phyloP scores from a whole-genome alignment of 2,329 filamentous ascomycete species.

The Corniculantispora saksenae region DNA sequence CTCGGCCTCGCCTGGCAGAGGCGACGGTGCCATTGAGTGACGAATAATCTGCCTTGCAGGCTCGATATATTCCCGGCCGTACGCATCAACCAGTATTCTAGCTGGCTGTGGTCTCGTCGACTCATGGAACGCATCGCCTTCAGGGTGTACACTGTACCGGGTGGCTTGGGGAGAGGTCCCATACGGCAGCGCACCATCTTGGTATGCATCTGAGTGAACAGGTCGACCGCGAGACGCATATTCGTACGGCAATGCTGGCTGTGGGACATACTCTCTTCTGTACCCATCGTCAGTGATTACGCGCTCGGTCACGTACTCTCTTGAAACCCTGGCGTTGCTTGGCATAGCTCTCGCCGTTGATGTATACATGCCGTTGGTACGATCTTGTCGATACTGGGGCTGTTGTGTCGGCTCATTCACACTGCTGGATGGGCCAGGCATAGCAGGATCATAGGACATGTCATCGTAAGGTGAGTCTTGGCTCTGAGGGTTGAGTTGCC shows the following conservation, averaged over 20 bases:
- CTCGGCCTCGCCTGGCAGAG: conserved; percentile 50
- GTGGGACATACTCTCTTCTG: conserved; percentile 33
- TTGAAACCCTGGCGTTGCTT: not conserved
- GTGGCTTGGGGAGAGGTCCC: conserved; percentile 43
- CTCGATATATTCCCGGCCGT: conserved; percentile 75
- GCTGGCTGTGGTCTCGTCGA: conserved; percentile 55
- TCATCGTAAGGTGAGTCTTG: conserved; percentile 22
- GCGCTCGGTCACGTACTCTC: conserved; percentile 11
- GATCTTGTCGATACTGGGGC: not conserved
- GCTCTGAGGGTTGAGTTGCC: conserved; percentile 45
- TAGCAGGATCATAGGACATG: conserved; percentile 11
- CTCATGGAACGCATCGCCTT: conserved; percentile 52
- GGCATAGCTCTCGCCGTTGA: not conserved
- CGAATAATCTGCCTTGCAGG: conserved; percentile 48
- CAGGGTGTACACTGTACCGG: conserved; percentile 51
- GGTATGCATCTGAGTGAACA: conserved; percentile 41
- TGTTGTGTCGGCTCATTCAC: not conserved
- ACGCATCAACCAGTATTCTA: conserved; percentile 78
- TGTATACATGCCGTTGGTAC: not conserved
- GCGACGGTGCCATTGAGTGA: conserved; percentile 55
- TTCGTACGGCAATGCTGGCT: conserved; percentile 34
- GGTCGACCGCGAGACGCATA: conserved; percentile 42
- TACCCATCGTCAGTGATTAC: conserved; percentile 33
- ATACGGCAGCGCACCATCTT: conserved; percentile 45
- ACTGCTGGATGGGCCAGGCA: conserved; percentile 19